phyloP scores from a whole-genome alignment of 441 rosid genomes.

The Flueggea neowawraea region DNA sequence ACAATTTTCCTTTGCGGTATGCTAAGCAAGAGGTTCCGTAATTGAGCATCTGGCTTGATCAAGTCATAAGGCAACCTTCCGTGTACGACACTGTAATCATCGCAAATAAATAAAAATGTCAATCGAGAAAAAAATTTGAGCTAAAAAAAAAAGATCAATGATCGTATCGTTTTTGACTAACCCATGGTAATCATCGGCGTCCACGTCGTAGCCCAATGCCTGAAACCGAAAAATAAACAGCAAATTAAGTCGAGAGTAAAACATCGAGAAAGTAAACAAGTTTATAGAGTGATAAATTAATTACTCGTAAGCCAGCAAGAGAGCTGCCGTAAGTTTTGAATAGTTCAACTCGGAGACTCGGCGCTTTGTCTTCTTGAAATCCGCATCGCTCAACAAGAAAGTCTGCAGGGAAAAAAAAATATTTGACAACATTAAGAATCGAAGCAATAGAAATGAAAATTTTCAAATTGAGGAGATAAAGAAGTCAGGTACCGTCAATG shows the following conservation, averaged over 20 bases:
- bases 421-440: not conserved
- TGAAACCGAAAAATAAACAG: conserved; percentile 16
- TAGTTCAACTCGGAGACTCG: conserved; percentile 57
- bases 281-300: conserved; percentile 1
- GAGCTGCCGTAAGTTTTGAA: conserved; percentile 85
- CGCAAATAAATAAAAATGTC: not conserved
- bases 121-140: not conserved
- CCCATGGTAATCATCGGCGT: conserved; percentile 87
- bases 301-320: conserved; percentile 87
- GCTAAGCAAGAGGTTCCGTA: conserved; percentile 59
- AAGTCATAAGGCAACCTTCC: conserved; percentile 80
- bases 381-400: conserved; percentile 74
- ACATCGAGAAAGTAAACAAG: too few relatives aligned
- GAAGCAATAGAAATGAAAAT: not conserved
- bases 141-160: not conserved
- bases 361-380: conserved; percentile 49
- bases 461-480: not conserved
- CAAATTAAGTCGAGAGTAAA: too few relatives aligned
- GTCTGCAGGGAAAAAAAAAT: conserved; percentile 28
- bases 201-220: conserved; percentile 71
- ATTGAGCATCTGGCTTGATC: conserved; percentile 56
- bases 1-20: conserved; percentile 71
- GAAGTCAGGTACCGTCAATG: conserved; percentile 54
- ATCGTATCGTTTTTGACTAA: conserved; percentile 5
- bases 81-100: conserved; percentile 60